These are phyloP conservation scores for Solanum verrucosum DNA, from an alignment of 257 asterid species.

Conservation along the genomic window DNA sequence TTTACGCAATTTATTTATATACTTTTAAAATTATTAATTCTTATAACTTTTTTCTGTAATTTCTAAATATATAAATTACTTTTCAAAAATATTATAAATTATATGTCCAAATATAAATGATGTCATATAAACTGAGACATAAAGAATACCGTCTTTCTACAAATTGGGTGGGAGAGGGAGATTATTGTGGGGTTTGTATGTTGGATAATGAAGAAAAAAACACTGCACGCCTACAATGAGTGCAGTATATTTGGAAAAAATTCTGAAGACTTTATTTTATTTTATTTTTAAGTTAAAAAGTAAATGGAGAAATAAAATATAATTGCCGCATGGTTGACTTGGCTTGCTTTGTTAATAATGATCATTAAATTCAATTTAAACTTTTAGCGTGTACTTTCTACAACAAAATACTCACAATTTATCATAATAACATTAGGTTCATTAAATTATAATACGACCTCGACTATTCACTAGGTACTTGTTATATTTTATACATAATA, in stretches of 20 bases:
- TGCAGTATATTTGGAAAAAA: background rate
- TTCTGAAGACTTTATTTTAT: background rate
- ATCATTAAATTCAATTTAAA: background rate
- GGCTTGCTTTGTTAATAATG: background rate
- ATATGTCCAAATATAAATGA: background rate
- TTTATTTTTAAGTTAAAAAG: background rate
- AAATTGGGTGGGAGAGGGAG: background rate
- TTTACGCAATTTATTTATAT: too few species aligned
- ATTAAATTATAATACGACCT: too few species aligned
- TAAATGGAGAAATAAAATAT: background rate
- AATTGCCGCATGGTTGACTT: background rate
- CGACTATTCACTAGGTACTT: background rate
- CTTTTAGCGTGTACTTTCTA: background rate
- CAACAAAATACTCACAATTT: background rate
- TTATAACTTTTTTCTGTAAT: too few species aligned
- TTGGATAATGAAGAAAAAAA: background rate
- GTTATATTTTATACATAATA: too few species aligned
- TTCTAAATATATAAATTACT: too few species aligned
- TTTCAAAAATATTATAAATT: too few species aligned
- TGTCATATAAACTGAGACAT: background rate
- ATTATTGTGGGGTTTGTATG: background rate
- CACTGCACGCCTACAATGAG: conserved; percentile 1
- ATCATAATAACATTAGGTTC: too few species aligned
- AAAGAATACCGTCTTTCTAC: rapidly evolving
- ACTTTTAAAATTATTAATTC: too few species aligned